Percentiles rank a stretch among this genome's conserved stretches.
Conservation (phyloP, 2,329 filamentous ascomycete genomes). For the Fusarium goolgardi region DNA sequence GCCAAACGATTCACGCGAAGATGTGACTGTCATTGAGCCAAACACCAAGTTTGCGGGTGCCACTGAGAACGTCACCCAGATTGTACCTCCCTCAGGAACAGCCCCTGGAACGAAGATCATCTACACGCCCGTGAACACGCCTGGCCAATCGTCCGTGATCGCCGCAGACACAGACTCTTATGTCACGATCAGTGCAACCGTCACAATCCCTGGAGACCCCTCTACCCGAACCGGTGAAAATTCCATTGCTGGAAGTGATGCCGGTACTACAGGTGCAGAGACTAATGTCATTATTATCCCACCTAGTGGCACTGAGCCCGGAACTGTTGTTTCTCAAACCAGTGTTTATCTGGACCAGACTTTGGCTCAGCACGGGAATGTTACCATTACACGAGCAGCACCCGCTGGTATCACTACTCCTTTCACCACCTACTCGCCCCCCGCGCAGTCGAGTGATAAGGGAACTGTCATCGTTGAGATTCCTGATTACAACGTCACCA, state of each 20-base stretch:
- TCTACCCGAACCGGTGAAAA: slow-evolving; percentile 15
- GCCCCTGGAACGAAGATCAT: slow-evolving; percentile 29
- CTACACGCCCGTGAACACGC: slow-evolving; percentile 26
- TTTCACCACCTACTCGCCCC: slow-evolving; percentile 29
- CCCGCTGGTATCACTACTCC: slow-evolving; percentile 24
- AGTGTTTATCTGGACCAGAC: slow-evolving; percentile 37
- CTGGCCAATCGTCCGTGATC: neutral
- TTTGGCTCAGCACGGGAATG: slow-evolving; percentile 29
- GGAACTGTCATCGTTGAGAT: slow-evolving; percentile 33
- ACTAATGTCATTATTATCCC: slow-evolving; percentile 38
- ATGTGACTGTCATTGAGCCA: slow-evolving; percentile 31
- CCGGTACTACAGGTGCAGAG: slow-evolving; percentile 26
- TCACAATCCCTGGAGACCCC: slow-evolving; percentile 37
- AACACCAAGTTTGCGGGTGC: slow-evolving; percentile 31
- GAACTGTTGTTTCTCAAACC: slow-evolving; percentile 32
- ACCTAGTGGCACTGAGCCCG: slow-evolving; percentile 36
- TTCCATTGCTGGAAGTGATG: slow-evolving; percentile 4
- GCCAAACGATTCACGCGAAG: slow-evolving; percentile 25
- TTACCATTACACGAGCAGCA: slow-evolving; percentile 28
- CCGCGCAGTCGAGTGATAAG: slow-evolving; percentile 23
- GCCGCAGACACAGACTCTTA: slow-evolving; percentile 10
- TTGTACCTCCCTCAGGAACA: slow-evolving; percentile 25
- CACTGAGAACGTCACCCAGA: slow-evolving; percentile 32
- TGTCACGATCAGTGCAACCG: slow-evolving; percentile 26
- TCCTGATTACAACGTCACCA: slow-evolving; percentile 33